Base-by-base conservation (phyloP, 148 eudicot species). In the Fagopyrum homotropicum region DNA sequence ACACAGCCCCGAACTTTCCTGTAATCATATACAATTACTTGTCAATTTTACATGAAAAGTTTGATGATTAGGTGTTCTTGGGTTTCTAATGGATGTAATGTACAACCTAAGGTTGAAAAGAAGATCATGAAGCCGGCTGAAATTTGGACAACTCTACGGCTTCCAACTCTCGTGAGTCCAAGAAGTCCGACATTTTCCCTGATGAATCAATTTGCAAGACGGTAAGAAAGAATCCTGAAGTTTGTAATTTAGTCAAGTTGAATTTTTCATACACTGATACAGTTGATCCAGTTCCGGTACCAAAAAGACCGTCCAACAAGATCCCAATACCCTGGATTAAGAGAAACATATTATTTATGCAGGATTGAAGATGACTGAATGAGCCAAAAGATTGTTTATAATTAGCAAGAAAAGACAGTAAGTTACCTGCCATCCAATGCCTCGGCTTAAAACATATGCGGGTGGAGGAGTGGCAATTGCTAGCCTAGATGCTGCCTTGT, bases 381-480 rank as follows among this genome's bases (percentile, higher is more conserved):
- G 59, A 55, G 22, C 59, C 14, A 22, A 17, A 15, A 14, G 19
- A 16, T 16, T 16, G 59, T 55, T 16, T 55, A 15, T 6, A 55
- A 5, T 15, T 44, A 26, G 15, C 26, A 55, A 1, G 60, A 5
- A 55, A 6, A 22, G n/a, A 29, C 15, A 6, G 59, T 16, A 55
- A 52, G 17, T 54, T 55, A 55, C 60, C 22, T 55, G 22, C 19
- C 19, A 55, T 55, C 22, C 22, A 55, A 55, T 55, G 22, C 60
- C 99, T 17, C 99, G 89, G 77, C 99, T 96, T 76, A 96, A 80
- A 71, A 96, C 99, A 83, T 92, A 96, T 57, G 99, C 99, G 71
- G 99, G 99, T 77, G 99, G 99, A 45, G 99, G 99, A 44, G 99
- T 96, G 54, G 99, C 99, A 76, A 96, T 96, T 15, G 99, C 99